Conservation (phyloP, 108 stramenopile genomes). For the Discostella stelligeroides region DNA sequence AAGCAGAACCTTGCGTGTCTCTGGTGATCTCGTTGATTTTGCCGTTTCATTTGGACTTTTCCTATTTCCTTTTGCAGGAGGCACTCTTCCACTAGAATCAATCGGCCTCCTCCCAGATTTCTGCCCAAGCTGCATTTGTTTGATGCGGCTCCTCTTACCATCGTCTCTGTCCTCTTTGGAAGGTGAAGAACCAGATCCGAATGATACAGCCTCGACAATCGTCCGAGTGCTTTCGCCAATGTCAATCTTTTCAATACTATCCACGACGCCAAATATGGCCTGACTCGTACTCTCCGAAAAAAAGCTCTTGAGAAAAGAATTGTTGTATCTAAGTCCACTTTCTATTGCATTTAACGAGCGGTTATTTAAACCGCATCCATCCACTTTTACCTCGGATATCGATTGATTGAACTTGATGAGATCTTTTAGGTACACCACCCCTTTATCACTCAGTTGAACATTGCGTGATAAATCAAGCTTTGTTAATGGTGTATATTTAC, state of each 20-base stretch:
- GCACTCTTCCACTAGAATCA: not conserved
- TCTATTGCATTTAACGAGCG: constrained; percentile 13
- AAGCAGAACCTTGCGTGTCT: not conserved
- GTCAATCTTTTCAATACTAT: not conserved
- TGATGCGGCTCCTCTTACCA: not conserved
- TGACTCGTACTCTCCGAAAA: constrained; percentile 11
- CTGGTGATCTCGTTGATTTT: not conserved
- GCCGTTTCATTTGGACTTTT: not conserved
- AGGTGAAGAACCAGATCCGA: not conserved
- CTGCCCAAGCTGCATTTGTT: not conserved
- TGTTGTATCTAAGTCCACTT: constrained; percentile 17
- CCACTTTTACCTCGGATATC: constrained; percentile 14
- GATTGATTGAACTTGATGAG: constrained; percentile 12
- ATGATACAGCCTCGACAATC: constrained; percentile 11
- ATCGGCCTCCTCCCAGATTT: not conserved
- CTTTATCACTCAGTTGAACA: constrained; percentile 9
- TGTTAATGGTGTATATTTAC: constrained; percentile 5
- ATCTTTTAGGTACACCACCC: constrained; percentile 7
- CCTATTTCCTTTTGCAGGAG: not conserved
- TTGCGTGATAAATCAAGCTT: constrained; percentile 15
- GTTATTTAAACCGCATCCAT: constrained; percentile 12
- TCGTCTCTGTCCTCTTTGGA: not conserved
- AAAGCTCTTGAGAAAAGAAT: constrained; percentile 20
- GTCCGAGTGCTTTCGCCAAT: constrained; percentile 8
- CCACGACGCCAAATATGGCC: constrained; percentile 2